These are phyloP conservation scores for Coccomyxa subellipsoidea DNA, from an alignment of 163 green algal genomes.

Conservation along the genomic window DNA sequence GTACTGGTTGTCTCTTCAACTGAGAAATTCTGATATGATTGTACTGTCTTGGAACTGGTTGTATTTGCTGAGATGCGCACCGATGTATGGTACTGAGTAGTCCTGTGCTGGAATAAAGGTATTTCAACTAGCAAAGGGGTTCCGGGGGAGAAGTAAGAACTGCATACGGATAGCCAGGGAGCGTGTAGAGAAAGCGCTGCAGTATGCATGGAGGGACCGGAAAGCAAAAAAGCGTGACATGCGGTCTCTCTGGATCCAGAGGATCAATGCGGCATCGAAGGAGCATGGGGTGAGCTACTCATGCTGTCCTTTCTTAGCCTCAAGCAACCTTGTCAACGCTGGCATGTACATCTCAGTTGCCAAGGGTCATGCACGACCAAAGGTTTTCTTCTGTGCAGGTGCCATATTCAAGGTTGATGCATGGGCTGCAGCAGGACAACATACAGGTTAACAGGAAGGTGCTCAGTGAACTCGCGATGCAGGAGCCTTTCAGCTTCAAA, in stretches of 20 bases:
- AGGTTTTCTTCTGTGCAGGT: conserved; percentile 45
- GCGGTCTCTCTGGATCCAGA: conserved; percentile 85
- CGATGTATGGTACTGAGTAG: background rate
- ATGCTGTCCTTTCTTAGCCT: too few relatives aligned
- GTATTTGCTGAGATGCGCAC: background rate
- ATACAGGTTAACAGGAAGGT: conserved; percentile 94
- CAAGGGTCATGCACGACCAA: too few relatives aligned
- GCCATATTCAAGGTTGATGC: conserved; percentile 85
- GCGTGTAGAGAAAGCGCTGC: conserved; percentile 88
- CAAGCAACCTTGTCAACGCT: too few relatives aligned
- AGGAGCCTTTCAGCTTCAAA: conserved; percentile 94
- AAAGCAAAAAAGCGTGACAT: conserved; percentile 89
- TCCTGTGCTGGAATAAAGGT: background rate
- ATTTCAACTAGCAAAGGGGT: conserved; percentile 16
- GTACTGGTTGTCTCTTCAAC: background rate
- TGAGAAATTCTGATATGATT: too few relatives aligned
- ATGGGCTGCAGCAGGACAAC: conserved; percentile 85
- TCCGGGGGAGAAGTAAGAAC: conserved; percentile 80
- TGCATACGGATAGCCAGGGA: conserved; percentile 77
- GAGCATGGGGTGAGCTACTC: conserved; percentile 83
- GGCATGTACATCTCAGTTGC: too few relatives aligned
- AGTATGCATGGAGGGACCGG: conserved; percentile 86
- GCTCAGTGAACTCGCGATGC: conserved; percentile 87
- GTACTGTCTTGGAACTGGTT: too few relatives aligned
- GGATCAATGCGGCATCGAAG: conserved; percentile 82